Evolutionary conservation across 176 grass and related monocot genomes (phyloP).

Genomic region (Oryza australiensis): DNA sequence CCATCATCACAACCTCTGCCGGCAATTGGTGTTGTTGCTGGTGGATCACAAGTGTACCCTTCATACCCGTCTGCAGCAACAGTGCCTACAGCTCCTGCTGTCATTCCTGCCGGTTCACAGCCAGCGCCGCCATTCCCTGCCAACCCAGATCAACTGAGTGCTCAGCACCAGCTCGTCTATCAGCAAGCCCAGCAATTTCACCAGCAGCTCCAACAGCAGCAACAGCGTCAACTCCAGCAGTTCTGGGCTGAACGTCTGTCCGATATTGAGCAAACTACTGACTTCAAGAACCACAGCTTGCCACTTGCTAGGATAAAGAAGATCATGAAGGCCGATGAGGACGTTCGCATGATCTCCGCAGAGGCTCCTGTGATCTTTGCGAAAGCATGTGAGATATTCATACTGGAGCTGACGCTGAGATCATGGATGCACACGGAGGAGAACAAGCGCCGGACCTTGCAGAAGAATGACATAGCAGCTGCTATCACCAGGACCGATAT

Average conservation of each 20-base stretch:
- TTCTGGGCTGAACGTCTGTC: slow-evolving; percentile 60
- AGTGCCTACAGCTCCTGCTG: slow-evolving; percentile 17
- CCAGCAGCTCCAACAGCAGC: slow-evolving; percentile 60
- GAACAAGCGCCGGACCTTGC: slow-evolving; percentile 55
- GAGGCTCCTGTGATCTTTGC: slow-evolving; percentile 58
- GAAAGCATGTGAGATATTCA: slow-evolving; percentile 63
- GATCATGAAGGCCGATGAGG: slow-evolving; percentile 67
- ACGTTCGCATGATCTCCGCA: slow-evolving; percentile 62
- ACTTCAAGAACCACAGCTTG: slow-evolving; percentile 66
- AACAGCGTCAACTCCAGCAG: slow-evolving; percentile 46
- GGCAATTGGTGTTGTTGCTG: slow-evolving; percentile 37
- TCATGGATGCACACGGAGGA: slow-evolving; percentile 72
- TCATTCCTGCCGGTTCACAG: slow-evolving; percentile 22
- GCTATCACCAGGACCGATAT: slow-evolving; percentile 58
- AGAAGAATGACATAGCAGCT: slow-evolving; percentile 62
- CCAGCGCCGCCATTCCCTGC: slow-evolving; percentile 7
- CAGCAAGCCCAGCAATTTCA: slow-evolving; percentile 58
- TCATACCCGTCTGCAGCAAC: slow-evolving; percentile 39
- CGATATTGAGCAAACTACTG: slow-evolving; percentile 46
- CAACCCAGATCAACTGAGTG: slow-evolving; percentile 33
- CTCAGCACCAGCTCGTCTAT: slow-evolving; percentile 58
- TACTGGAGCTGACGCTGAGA: slow-evolving; percentile 60
- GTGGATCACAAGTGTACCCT: slow-evolving; percentile 52
- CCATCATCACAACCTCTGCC: slow-evolving; percentile 47
- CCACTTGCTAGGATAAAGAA: slow-evolving; percentile 66